phyloP scores from a whole-genome alignment of 768 basidiomycete genomes.

The Mycena chlorophos region DNA sequence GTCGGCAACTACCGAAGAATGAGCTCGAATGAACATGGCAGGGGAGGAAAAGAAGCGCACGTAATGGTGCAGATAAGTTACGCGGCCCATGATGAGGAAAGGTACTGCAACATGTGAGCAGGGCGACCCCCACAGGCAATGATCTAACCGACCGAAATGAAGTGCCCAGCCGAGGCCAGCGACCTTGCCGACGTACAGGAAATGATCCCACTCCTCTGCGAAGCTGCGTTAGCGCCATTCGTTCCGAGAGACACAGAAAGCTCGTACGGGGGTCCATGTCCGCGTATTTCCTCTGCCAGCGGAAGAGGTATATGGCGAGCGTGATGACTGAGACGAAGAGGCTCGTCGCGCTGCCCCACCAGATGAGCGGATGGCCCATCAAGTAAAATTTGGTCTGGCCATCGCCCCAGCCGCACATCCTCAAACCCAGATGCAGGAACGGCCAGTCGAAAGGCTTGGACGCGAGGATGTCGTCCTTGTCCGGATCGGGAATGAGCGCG shows the following conservation, averaged over 20 bases:
- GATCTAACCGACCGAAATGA: slow-evolving; percentile 71
- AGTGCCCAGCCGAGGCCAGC: slow-evolving; percentile 90
- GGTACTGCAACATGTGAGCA: slow-evolving; percentile 56
- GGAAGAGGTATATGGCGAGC: slow-evolving; percentile 70
- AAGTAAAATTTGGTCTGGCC: slow-evolving; percentile 89
- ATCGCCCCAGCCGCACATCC: slow-evolving; percentile 98
- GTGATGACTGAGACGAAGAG: slow-evolving; percentile 54
- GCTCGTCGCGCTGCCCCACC: slow-evolving; percentile 80
- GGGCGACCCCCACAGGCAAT: neutral
- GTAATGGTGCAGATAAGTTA: slow-evolving; percentile 96
- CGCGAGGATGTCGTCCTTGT: slow-evolving; percentile 97
- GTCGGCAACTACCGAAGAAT: slow-evolving; percentile 71
- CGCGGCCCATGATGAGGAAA: slow-evolving; percentile 97
- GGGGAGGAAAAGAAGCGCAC: slow-evolving; percentile 51
- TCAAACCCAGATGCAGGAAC: slow-evolving; percentile 80
- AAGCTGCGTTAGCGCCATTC: slow-evolving; percentile 3
- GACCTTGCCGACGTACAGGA: slow-evolving; percentile 88
- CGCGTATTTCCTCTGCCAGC: slow-evolving; percentile 83
- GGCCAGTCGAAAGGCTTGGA: slow-evolving; percentile 95
- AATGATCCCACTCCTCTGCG: slow-evolving; percentile 90
- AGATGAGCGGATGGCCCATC: slow-evolving; percentile 87
- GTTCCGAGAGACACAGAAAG: neutral
- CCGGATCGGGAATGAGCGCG: slow-evolving; percentile 93
- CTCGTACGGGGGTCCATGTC: slow-evolving; percentile 87
- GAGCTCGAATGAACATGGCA: neutral